phyloP scores from a whole-genome alignment of 345 rosid genomes.

The Eucalyptus cloeziana region DNA sequence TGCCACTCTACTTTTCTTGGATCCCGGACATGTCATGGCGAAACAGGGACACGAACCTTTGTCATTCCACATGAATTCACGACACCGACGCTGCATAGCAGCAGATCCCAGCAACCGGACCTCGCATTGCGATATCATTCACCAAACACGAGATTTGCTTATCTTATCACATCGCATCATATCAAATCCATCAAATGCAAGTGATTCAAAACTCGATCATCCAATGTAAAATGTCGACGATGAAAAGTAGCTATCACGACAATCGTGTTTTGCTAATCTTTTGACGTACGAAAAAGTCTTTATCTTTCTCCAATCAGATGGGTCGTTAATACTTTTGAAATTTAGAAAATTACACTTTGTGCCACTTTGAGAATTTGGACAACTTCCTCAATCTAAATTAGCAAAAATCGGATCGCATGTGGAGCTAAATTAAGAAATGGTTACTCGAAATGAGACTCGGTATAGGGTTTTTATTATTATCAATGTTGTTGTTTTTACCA shows the following conservation, averaged over 20 bases:
- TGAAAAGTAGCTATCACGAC: background rate
- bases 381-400: background rate
- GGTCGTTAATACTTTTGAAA: background rate
- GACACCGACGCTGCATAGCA: background rate
- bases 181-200: background rate
- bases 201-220: background rate
- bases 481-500: background rate
- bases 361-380: background rate
- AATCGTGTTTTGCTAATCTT: background rate
- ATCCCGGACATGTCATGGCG: background rate
- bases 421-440: background rate
- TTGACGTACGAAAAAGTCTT: background rate
- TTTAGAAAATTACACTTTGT: background rate
- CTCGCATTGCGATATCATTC: background rate
- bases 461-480: background rate
- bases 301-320: background rate
- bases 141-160: background rate
- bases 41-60: background rate
- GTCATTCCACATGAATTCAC: background rate
- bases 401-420: fast-evolving
- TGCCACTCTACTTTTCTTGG: background rate
- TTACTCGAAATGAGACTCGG: background rate
- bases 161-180: background rate
- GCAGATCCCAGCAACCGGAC: background rate
- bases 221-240: background rate